These are phyloP conservation scores for Rhynchospora tenuis DNA, from an alignment of 176 grass and related monocot species.

Conservation along the genomic window DNA sequence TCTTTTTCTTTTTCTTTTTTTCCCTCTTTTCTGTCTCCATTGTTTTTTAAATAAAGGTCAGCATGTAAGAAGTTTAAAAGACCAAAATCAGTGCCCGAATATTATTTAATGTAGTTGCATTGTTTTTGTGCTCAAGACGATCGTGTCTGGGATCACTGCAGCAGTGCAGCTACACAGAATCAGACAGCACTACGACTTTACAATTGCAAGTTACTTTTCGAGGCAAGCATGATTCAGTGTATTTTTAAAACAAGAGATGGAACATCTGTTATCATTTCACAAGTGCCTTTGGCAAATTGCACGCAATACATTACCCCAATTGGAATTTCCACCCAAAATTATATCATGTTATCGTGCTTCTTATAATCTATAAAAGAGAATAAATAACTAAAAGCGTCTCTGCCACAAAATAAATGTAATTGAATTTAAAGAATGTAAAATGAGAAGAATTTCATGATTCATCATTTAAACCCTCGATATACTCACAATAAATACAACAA, in stretches of 20 bases:
- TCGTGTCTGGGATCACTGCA: too few relatives aligned
- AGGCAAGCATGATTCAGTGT: background rate
- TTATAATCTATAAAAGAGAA: background rate
- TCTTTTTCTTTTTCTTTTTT: too few relatives aligned
- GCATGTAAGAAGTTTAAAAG: background rate
- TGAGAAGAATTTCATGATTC: background rate
- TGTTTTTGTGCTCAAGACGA: too few relatives aligned
- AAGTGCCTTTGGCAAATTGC: background rate
- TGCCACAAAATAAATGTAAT: background rate
- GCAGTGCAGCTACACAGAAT: too few relatives aligned
- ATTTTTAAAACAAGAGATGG: too few relatives aligned
- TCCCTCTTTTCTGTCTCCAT: background rate
- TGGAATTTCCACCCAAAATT: background rate
- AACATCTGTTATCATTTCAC: too few relatives aligned
- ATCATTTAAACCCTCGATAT: background rate
- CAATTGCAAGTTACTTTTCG: background rate
- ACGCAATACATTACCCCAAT: background rate
- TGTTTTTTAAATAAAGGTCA: background rate
- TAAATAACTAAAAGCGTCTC: background rate
- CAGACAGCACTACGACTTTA: background rate
- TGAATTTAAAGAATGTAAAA: constrained; percentile 1
- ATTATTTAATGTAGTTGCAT: too few relatives aligned
- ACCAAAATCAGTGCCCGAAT: too few relatives aligned
- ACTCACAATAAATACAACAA: constrained; percentile 18
- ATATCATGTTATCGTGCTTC: too few relatives aligned